Conservation (phyloP, 2,329 filamentous ascomycete species). For the Calonectria hongkongensis region DNA sequence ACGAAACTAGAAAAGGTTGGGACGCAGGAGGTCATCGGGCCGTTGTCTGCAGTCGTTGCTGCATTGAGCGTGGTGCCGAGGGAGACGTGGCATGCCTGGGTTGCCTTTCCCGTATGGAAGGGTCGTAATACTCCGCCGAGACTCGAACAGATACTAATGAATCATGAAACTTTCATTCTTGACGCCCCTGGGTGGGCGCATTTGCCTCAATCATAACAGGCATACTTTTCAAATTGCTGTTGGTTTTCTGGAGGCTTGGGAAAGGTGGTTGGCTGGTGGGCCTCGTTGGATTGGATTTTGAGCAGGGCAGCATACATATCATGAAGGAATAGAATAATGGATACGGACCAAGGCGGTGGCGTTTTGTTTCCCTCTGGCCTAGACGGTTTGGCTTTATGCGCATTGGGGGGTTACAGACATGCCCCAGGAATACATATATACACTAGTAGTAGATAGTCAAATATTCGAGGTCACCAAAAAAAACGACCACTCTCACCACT, state of each 20-base stretch:
- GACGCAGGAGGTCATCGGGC: conserved; percentile 66
- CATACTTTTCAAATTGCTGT: conserved; percentile 2
- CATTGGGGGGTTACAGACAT: conserved; percentile 36
- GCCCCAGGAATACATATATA: conserved; percentile 33
- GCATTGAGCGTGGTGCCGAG: conserved; percentile 77
- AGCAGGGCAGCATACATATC: conserved; percentile 26
- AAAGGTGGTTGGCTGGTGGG: conserved; percentile 28
- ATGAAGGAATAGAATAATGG: conserved; percentile 41
- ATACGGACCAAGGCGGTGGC: conserved; percentile 42
- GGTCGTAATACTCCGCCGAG: conserved; percentile 47
- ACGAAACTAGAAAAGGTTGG: conserved; percentile 59
- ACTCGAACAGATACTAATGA: conserved; percentile 32
- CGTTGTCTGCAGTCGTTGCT: conserved; percentile 80
- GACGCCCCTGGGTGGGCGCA: conserved; percentile 30
- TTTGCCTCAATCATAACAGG: conserved; percentile 27
- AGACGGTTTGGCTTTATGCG: conserved; percentile 31
- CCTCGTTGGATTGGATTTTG: conserved; percentile 21
- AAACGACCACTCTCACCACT: conserved; percentile 5
- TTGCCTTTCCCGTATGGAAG: conserved; percentile 71
- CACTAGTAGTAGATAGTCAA: conserved; percentile 47
- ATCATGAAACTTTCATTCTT: conserved; percentile 38
- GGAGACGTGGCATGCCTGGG: conserved; percentile 81
- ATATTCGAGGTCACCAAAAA: conserved; percentile 28
- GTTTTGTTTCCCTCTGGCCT: conserved; percentile 44
- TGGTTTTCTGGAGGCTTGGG: conserved; percentile 26